Percentiles rank a stretch among this genome's conserved stretches.
Conservation (phyloP, 345 rosid species). For the Psidium friedrichsthalianum region DNA sequence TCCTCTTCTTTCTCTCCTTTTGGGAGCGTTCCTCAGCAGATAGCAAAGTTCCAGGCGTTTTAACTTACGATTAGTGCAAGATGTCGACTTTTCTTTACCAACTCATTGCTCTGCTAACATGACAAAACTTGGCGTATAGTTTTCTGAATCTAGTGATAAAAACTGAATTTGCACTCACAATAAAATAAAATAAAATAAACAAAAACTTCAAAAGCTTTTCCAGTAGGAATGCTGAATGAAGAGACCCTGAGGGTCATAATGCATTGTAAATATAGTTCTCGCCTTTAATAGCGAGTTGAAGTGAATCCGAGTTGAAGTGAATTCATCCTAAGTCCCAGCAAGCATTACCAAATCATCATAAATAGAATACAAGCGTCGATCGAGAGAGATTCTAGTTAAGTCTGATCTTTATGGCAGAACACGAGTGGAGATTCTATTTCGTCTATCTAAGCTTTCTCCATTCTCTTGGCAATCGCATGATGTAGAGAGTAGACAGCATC, state of each 20-base stretch:
- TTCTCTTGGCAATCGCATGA: no score
- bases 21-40: neutral
- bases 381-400: neutral
- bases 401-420: neutral
- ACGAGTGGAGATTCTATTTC: neutral
- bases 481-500: no score
- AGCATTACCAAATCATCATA: neutral
- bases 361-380: neutral
- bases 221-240: neutral
- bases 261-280: neutral
- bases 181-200: neutral
- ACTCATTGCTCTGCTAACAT: neutral
- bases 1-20: neutral
- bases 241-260: neutral
- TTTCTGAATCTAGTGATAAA: neutral
- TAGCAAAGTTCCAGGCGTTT: neutral
- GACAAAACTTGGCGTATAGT: neutral
- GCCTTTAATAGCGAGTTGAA: neutral
- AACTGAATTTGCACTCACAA: neutral
- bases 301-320: neutral
- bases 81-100: neutral
- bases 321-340: neutral
- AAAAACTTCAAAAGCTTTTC: neutral
- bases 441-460: no score
- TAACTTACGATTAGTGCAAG: neutral